Evolutionary conservation across 2,329 filamentous ascomycete genomes (phyloP).

Genomic region (Alternaria sp.): DNA sequence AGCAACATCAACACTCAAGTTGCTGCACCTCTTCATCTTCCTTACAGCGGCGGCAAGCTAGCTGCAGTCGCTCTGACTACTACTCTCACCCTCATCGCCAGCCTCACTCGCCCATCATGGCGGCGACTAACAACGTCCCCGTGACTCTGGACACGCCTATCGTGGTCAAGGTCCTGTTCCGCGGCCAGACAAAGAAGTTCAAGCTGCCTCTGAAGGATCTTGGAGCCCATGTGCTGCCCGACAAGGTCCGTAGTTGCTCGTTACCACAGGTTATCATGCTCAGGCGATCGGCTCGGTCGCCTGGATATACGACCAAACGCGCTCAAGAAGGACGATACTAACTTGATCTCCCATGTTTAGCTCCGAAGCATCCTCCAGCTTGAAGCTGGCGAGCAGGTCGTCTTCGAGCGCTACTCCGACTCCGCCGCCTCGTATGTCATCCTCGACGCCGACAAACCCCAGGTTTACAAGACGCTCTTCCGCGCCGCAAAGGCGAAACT

Average conservation of each 20-base stretch:
- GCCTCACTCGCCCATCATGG: constrained; percentile 47
- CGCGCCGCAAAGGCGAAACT: constrained; percentile 97
- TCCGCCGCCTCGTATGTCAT: constrained; percentile 82
- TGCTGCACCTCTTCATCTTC: constrained; percentile 11
- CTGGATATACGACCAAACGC: background rate
- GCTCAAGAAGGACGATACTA: constrained; percentile 16
- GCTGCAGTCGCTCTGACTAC: constrained; percentile 19
- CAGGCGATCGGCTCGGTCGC: background rate
- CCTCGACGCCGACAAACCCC: constrained; percentile 77
- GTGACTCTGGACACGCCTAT: constrained; percentile 75
- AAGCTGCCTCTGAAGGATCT: constrained; percentile 91
- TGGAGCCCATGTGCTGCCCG: constrained; percentile 74
- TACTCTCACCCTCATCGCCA: constrained; percentile 38
- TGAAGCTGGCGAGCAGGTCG: constrained; percentile 66
- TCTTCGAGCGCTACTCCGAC: constrained; percentile 94
- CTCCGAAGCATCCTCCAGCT: constrained; percentile 74
- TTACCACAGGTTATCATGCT: background rate
- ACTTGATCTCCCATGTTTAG: constrained; percentile 26
- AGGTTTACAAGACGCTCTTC: constrained; percentile 96
- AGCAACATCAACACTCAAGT: constrained; percentile 3
- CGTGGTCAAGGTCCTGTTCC: constrained; percentile 83
- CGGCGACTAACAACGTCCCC: constrained; percentile 51
- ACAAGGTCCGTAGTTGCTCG: constrained; percentile 73
- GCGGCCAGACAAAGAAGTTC: constrained; percentile 80
- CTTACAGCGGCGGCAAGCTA: constrained; percentile 10